Conservation (phyloP, 495 filamentous ascomycete species). For the Trichodelitschia bisporula region DNA sequence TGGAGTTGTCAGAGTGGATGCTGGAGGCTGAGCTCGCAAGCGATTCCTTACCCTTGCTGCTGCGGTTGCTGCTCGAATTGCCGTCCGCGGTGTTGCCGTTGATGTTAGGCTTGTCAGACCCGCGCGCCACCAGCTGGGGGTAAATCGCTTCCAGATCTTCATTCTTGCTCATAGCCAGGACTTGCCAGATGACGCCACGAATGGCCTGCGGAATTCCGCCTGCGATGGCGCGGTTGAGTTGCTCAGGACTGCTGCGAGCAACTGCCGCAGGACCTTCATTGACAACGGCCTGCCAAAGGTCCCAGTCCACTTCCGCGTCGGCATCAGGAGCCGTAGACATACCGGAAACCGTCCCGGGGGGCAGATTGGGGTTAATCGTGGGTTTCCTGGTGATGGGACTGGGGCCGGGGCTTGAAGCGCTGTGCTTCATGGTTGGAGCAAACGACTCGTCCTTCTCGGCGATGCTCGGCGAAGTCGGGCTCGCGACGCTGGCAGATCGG, state of each 20-base stretch:
- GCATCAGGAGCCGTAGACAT: slow-evolving; percentile 45
- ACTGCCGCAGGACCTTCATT: slow-evolving; percentile 77
- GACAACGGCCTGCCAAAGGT: slow-evolving; percentile 89
- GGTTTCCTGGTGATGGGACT: slow-evolving; percentile 8
- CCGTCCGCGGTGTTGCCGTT: slow-evolving; percentile 13
- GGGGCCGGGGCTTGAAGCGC: slow-evolving; percentile 7
- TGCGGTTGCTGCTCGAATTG: neutral
- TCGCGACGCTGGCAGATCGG: slow-evolving; percentile 22
- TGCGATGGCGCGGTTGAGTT: slow-evolving; percentile 74
- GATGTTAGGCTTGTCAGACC: slow-evolving; percentile 38
- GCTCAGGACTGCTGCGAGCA: slow-evolving; percentile 58
- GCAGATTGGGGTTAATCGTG: slow-evolving; percentile 32
- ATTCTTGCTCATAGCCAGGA: slow-evolving; percentile 79
- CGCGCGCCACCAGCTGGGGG: slow-evolving; percentile 51
- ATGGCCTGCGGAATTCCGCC: slow-evolving; percentile 87
- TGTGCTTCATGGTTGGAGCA: slow-evolving; percentile 10
- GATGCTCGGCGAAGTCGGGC: slow-evolving; percentile 28
- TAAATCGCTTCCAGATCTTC: slow-evolving; percentile 78
- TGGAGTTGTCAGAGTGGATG: slow-evolving; percentile 56
- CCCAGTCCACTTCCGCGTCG: slow-evolving; percentile 66
- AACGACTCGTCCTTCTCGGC: slow-evolving; percentile 27
- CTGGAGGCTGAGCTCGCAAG: slow-evolving; percentile 53
- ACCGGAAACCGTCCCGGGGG: slow-evolving; percentile 65
- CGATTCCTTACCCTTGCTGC: slow-evolving; percentile 34
- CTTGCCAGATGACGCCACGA: slow-evolving; percentile 92